Conservation (phyloP, 169 alveolate genomes). For the Toxoplasma gondii region DNA sequence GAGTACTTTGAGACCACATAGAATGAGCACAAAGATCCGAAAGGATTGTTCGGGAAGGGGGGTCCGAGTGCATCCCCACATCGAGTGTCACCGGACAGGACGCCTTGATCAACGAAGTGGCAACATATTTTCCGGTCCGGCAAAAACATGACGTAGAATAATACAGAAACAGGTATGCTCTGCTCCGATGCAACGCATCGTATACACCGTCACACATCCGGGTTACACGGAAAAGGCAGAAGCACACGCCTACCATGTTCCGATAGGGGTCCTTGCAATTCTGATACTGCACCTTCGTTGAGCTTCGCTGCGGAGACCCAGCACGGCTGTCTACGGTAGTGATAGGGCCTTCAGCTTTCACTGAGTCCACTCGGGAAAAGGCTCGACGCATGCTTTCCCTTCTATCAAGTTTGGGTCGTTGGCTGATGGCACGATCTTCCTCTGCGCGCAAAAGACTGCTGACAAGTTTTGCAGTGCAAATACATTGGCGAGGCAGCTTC, state of each 20-base stretch:
- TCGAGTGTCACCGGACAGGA: no score
- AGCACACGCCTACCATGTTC: slow-evolving; percentile 46
- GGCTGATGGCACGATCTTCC: not conserved
- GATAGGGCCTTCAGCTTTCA: not conserved
- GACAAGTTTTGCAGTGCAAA: not conserved
- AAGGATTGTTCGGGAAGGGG: no score
- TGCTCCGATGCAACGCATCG: no score
- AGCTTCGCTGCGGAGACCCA: not conserved
- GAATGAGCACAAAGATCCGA: no score
- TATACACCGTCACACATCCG: no score
- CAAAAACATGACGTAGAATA: no score
- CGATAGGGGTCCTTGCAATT: slow-evolving; percentile 57
- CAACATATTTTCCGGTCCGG: no score
- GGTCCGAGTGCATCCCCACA: no score
- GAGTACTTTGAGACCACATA: no score
- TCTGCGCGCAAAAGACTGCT: not conserved
- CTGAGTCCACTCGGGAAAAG: slow-evolving; percentile 28
- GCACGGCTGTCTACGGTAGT: not conserved
- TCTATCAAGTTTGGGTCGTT: not conserved
- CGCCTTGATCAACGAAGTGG: no score
- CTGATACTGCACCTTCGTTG: slow-evolving; percentile 45
- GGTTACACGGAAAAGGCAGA: not conserved
- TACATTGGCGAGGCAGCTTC: not conserved
- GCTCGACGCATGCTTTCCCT: slow-evolving; percentile 25
- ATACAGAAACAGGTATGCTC: no score